Percentiles rank a stretch among this genome's conserved stretches.
phyloP scores from a whole-genome alignment of 2,329 filamentous ascomycete genomes.

The Fusarium pseudoanthophilum region DNA sequence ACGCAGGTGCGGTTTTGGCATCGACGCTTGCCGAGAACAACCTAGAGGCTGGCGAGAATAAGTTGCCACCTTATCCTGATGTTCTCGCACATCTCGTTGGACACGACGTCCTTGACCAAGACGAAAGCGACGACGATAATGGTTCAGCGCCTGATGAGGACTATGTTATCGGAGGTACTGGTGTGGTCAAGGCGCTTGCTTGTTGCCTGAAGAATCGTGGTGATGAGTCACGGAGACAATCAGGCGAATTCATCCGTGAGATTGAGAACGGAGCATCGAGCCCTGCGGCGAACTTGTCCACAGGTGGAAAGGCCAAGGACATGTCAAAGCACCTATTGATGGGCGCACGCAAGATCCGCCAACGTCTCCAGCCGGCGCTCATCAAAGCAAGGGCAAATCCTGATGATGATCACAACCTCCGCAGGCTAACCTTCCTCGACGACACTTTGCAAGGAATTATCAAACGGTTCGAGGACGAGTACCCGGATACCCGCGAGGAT shows the following conservation, averaged over 20 bases:
- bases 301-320: constrained; percentile 77
- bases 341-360: constrained; percentile 88
- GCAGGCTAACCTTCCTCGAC: constrained; percentile 88
- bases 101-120: constrained; percentile 64
- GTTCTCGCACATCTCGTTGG: constrained; percentile 90
- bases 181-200: constrained; percentile 91
- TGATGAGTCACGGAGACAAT: constrained; percentile 67
- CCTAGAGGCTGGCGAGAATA: constrained; percentile 43
- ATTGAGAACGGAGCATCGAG: constrained; percentile 62
- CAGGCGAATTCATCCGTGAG: constrained; percentile 64
- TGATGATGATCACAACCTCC: constrained; percentile 79
- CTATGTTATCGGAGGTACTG: constrained; percentile 95
- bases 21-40: constrained; percentile 55
- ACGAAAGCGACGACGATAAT: constrained; percentile 67
- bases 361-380: constrained; percentile 84
- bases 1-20: constrained; percentile 62
- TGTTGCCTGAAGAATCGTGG: constrained; percentile 86
- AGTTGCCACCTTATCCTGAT: constrained; percentile 70
- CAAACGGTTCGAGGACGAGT: constrained; percentile 94
- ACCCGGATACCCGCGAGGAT: constrained; percentile 80
- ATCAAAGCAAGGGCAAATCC: constrained; percentile 75
- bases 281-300: constrained; percentile 54
- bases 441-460: constrained; percentile 91
- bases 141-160: constrained; percentile 86
- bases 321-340: constrained; percentile 92